Percentiles rank a stretch among this genome's conserved stretches.
These are phyloP conservation scores for Pascua sp. DNA, from an alignment of 1,284 basidiomycete species.

Conservation along the genomic window DNA sequence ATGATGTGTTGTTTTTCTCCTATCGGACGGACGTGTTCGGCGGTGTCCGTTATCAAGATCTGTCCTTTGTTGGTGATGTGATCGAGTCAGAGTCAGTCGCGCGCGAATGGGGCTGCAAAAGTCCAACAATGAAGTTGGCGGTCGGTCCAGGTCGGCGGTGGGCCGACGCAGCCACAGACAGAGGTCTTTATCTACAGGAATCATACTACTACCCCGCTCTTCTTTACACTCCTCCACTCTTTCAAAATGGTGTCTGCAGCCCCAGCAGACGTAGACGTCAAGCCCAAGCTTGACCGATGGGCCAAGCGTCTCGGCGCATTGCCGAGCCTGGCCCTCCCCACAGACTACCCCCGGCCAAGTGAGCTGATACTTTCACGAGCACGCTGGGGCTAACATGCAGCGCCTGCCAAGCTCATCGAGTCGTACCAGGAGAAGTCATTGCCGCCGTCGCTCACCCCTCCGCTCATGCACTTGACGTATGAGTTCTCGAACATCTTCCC, in stretches of 20 bases:
- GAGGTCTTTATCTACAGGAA: not conserved
- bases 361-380: slow-evolving; percentile 13
- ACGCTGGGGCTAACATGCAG: slow-evolving; percentile 35
- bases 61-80: too few species aligned
- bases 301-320: slow-evolving; percentile 55
- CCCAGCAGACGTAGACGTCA: slow-evolving; percentile 17
- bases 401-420: slow-evolving; percentile 70
- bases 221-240: not conserved
- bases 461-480: slow-evolving; percentile 58
- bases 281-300: slow-evolving; percentile 46
- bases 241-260: slow-evolving; percentile 6
- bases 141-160: too few species aligned
- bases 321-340: slow-evolving; percentile 88
- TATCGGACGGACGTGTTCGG: too few species aligned
- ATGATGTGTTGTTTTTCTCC: not conserved
- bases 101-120: too few species aligned
- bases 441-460: slow-evolving; percentile 52
- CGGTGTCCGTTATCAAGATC: too few species aligned
- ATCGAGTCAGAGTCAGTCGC: too few species aligned
- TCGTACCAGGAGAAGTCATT: slow-evolving; percentile 64
- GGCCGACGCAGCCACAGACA: not conserved
- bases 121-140: too few species aligned
- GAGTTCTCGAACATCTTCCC: slow-evolving; percentile 59
- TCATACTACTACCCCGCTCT: not conserved
- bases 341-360: slow-evolving; percentile 86